phyloP scores from a whole-genome alignment of 305 asterid species.

The Solanum hybrid region DNA sequence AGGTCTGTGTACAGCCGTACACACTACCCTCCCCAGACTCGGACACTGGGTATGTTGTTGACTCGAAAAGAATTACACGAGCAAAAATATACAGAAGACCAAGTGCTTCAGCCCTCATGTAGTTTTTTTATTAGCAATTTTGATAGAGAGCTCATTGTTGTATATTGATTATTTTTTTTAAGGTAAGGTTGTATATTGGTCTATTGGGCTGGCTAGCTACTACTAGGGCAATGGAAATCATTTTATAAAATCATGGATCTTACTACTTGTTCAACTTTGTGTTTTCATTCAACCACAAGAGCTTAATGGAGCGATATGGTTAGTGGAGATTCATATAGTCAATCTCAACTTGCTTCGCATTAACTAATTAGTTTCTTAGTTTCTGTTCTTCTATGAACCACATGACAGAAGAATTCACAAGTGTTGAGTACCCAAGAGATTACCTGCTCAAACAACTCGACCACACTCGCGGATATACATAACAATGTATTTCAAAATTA shows the following conservation, averaged over 20 bases:
- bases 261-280: neutral
- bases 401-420: neutral
- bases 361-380: too few species aligned
- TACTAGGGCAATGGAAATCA: neutral
- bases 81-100: neutral
- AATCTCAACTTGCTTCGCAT: neutral
- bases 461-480: neutral
- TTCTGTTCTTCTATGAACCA: neutral
- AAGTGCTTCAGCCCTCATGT: neutral
- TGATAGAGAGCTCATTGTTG: neutral
- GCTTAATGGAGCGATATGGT: neutral
- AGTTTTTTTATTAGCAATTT: neutral
- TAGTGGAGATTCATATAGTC: neutral
- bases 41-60: neutral
- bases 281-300: neutral
- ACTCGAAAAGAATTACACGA: neutral
- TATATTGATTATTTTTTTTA: neutral
- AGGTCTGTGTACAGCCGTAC: neutral
- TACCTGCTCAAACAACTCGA: neutral
- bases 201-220: neutral
- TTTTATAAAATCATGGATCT: neutral
- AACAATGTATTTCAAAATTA: neutral
- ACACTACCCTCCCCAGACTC: neutral
- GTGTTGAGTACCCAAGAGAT: neutral
- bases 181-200: constrained; percentile 1